Base-by-base conservation (phyloP, 2,329 filamentous ascomycete genomes). In the Coniochaeta sp. region DNA sequence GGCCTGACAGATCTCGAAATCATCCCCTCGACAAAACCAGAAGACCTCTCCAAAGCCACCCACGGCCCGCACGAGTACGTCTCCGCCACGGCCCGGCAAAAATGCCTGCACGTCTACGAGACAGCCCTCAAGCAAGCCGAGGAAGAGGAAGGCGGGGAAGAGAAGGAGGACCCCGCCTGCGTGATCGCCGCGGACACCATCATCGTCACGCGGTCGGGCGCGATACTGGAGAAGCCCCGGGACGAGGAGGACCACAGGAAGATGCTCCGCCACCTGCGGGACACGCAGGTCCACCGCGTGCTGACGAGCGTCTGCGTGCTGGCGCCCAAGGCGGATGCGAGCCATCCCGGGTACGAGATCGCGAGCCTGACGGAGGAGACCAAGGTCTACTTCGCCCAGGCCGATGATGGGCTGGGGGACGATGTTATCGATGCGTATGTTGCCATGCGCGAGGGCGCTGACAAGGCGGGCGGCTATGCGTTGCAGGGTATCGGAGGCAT, bases 391-490 rank as follows among this genome's bases (percentile, higher is more conserved):
- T 99, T 99, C 74, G 91, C 92, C 70, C 75, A 80, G 61, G 83
- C 82, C 66, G 67, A 69, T 16, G 77, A 83, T 17, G 83, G 83
- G 3, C 70, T 86, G 62, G 77, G 79, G 16, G 93, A 99, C 76
- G 92, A 96, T 62, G 83, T 96, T 66, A 87, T 98, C 62, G 79
- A 91, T 67, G 84, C 78, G 6, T 93, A 93, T 71, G 89, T 93
- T 61, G 83, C 81, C 69, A 97, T 93, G 24, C 82, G 93, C 60
- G 95, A 99, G 78, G 95, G 95, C 1, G 92, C 86, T 12, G 95
- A 98, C 74, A 99, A 98, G 79, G 95, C 95, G 0, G 95, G 95
- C 1, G 95, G 95, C 0, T 99, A 99, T 74, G 95, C 91, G 1
- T 84, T 99, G 59, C 95, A 99, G 75, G 95, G 93, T 0, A 79